Evolutionary conservation across 129 eudicot species (phyloP).

Genomic region (Escallonia rubra): DNA sequence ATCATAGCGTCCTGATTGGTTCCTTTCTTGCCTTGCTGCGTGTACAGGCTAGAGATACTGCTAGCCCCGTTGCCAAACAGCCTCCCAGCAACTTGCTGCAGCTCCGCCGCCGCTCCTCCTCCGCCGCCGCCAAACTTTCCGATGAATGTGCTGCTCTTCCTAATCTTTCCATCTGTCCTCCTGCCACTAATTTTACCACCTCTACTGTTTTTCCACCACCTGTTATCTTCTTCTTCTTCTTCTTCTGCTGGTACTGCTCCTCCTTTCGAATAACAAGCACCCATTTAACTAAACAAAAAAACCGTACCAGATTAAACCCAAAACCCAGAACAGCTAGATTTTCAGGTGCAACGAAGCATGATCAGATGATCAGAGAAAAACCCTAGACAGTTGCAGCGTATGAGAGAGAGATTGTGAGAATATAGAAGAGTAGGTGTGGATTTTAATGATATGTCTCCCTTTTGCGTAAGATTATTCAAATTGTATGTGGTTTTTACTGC

Average conservation of each 20-base stretch:
- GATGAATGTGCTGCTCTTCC: constrained; percentile 26
- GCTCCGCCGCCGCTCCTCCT: constrained; percentile 48
- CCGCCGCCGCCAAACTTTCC: constrained; percentile 55
- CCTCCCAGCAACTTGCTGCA: constrained; percentile 61
- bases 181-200: constrained; percentile 12
- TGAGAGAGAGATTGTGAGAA: neutral
- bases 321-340: no score
- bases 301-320: no score
- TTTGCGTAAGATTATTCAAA: no score
- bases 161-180: constrained; percentile 15
- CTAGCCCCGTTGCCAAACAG: constrained; percentile 56
- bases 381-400: neutral
- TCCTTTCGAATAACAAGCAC: constrained; percentile 8
- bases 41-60: constrained; percentile 49
- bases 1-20: constrained; percentile 96
- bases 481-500: no score
- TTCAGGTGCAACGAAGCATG: no score
- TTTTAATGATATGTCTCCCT: no score
- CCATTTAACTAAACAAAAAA: constrained; percentile 2
- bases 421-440: neutral
- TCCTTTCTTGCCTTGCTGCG: constrained; percentile 94
- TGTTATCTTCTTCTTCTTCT: constrained; percentile 10
- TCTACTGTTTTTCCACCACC: constrained; percentile 31
- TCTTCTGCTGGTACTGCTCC: neutral
- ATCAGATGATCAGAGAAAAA: no score